Conservation (phyloP, 805 yeast genomes). For the Candida anglica region DNA sequence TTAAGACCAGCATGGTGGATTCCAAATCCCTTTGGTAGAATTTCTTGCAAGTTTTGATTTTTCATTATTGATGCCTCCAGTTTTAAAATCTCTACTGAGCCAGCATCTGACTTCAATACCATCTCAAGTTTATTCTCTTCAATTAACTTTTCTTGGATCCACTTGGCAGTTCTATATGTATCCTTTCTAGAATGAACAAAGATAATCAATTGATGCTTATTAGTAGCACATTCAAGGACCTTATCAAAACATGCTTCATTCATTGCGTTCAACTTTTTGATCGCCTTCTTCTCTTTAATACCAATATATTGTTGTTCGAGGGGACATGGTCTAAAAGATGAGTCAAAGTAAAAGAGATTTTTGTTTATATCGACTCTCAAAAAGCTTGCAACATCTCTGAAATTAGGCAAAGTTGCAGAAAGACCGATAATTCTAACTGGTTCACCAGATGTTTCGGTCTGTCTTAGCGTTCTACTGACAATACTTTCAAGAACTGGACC, state of each 20-base stretch:
- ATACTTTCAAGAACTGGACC: conserved; percentile 93
- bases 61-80: conserved; percentile 58
- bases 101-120: conserved; percentile 47
- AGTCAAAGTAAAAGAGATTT: conserved; percentile 78
- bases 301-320: conserved; percentile 85
- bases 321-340: conserved; percentile 89
- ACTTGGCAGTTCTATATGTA: conserved; percentile 77
- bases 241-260: conserved; percentile 84
- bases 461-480: conserved; percentile 67
- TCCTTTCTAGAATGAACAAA: conserved; percentile 95
- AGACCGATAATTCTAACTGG: conserved; percentile 74
- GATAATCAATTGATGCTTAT: conserved; percentile 75
- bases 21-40: conserved; percentile 73
- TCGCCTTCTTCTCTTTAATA: conserved; percentile 75
- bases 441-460: conserved; percentile 38
- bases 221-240: conserved; percentile 54
- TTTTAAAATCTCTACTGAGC: conserved; percentile 58
- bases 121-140: conserved; percentile 50
- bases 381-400: conserved; percentile 79
- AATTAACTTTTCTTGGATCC: conserved; percentile 57
- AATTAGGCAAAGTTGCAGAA: conserved; percentile 92
- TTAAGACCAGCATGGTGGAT: conserved; percentile 90
- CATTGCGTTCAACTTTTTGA: conserved; percentile 76
- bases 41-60: conserved; percentile 51
- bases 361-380: conserved; percentile 53